Conservation (phyloP, 441 rosid species). For the Erodium trifolium region DNA sequence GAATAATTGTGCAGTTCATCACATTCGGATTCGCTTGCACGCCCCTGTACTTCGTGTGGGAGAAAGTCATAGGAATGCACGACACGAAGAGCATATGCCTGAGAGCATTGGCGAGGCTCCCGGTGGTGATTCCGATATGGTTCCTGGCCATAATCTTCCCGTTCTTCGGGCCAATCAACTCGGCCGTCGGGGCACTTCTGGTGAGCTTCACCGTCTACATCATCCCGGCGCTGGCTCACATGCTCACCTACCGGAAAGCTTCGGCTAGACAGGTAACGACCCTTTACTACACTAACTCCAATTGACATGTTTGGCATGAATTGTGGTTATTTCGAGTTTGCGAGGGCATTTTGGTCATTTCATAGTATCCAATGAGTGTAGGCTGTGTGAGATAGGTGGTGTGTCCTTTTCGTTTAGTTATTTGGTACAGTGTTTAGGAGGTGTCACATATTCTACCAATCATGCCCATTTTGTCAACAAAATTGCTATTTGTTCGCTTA, state of each 20-base stretch:
- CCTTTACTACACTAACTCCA: background rate
- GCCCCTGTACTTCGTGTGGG: background rate
- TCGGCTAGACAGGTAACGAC: background rate
- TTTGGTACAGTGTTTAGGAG: constrained; percentile 19
- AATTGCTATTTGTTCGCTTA: too few relatives aligned
- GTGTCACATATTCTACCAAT: too few relatives aligned
- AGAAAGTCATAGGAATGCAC: background rate
- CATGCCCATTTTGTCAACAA: too few relatives aligned
- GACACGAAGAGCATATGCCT: constrained; percentile 1
- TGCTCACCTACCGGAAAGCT: constrained; percentile 4
- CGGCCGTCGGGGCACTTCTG: background rate
- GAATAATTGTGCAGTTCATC: background rate
- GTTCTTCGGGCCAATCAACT: background rate
- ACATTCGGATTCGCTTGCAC: background rate
- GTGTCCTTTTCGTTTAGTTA: constrained; percentile 49
- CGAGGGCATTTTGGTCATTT: constrained; percentile 19
- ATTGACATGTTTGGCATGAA: too few relatives aligned
- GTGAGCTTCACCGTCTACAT: background rate
- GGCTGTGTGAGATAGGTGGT: constrained; percentile 29
- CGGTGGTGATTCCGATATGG: background rate
- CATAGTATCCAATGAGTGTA: constrained; percentile 29
- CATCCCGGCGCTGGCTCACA: background rate
- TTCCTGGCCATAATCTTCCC: constrained; percentile 4
- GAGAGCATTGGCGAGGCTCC: background rate
- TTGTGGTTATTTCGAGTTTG: background rate